Conservation (phyloP, 768 basidiomycete species). For the Plicaturopsis crispa region DNA sequence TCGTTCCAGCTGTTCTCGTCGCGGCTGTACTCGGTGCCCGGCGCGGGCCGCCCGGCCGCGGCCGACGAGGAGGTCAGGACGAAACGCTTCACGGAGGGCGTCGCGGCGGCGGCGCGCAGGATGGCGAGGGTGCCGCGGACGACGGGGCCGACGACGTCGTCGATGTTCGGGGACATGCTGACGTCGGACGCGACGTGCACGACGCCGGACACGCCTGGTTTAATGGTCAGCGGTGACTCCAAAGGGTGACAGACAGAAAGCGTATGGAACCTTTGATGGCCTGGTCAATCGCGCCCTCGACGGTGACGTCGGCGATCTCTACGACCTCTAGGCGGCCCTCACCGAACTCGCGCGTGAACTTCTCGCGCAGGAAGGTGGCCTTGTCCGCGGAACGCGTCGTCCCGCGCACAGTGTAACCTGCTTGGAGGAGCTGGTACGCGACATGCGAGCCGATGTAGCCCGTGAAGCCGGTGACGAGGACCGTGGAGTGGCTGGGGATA, state of each 20-base stretch:
- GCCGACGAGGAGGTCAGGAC: slow-evolving; percentile 29
- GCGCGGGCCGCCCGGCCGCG: slow-evolving; percentile 16
- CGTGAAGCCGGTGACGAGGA: too few relatives aligned
- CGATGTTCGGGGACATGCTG: slow-evolving; percentile 4
- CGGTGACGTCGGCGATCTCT: slow-evolving; percentile 34
- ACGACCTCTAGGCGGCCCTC: slow-evolving; percentile 32
- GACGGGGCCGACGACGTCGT: slow-evolving; percentile 7
- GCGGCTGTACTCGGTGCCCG: slow-evolving; percentile 2
- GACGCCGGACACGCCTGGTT: neutral
- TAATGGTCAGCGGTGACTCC: too few relatives aligned
- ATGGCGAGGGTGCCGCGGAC: slow-evolving; percentile 19
- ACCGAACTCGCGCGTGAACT: slow-evolving; percentile 21
- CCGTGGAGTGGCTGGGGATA: too few relatives aligned
- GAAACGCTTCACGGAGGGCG: slow-evolving; percentile 33
- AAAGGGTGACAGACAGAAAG: too few relatives aligned
- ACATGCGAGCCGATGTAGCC: slow-evolving; percentile 26
- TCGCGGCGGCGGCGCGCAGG: slow-evolving; percentile 27
- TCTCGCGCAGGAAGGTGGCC: slow-evolving; percentile 29
- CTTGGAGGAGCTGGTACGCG: slow-evolving; percentile 21
- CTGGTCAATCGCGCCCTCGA: slow-evolving; percentile 31
- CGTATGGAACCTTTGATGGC: slow-evolving; percentile 37
- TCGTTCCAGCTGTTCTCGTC: slow-evolving; percentile 14
- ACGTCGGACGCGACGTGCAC: neutral
- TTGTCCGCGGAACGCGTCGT: slow-evolving; percentile 32
- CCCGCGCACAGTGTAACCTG: slow-evolving; percentile 27